A percentile compares a stretch with the other conserved stretches of the same genome.
Conservation (phyloP, 2,329 filamentous ascomycete species). For the Aaosphaeria pasadenensis region DNA sequence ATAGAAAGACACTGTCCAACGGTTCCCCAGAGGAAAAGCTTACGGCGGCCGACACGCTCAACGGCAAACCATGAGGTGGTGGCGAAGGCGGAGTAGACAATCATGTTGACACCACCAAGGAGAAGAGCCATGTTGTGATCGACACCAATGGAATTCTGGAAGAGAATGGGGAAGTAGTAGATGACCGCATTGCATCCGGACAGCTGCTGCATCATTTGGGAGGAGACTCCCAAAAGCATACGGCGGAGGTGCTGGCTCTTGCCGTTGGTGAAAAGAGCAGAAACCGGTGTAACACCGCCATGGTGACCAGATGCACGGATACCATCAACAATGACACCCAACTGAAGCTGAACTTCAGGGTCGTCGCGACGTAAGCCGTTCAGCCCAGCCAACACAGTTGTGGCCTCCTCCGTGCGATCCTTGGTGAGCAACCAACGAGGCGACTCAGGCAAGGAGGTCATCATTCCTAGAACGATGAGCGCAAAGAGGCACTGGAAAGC, state of each 20-base stretch:
- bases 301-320: constrained; percentile 41
- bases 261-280: constrained; percentile 58
- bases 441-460: constrained; percentile 62
- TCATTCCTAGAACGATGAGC: constrained; percentile 51
- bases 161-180: constrained; percentile 43
- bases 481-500: constrained; percentile 53
- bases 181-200: constrained; percentile 40
- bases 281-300: constrained; percentile 43
- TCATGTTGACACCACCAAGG: constrained; percentile 52
- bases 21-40: constrained; percentile 42
- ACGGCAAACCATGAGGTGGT: constrained; percentile 63
- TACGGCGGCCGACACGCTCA: constrained; percentile 55
- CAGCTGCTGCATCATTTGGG: constrained; percentile 29
- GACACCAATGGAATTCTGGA: constrained; percentile 51
- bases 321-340: constrained; percentile 65
- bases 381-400: constrained; percentile 51
- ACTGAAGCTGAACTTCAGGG: constrained; percentile 57
- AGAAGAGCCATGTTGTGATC: constrained; percentile 41
- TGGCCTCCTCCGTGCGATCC: constrained; percentile 61
- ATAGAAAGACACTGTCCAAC: constrained; percentile 56
- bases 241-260: constrained; percentile 65
- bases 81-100: constrained; percentile 55
- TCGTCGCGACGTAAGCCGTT: constrained; percentile 49
- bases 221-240: constrained; percentile 58
- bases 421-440: constrained; percentile 65